Conservation (phyloP, 148 eudicot genomes). For the Mesembryanthemum crystallinum region DNA sequence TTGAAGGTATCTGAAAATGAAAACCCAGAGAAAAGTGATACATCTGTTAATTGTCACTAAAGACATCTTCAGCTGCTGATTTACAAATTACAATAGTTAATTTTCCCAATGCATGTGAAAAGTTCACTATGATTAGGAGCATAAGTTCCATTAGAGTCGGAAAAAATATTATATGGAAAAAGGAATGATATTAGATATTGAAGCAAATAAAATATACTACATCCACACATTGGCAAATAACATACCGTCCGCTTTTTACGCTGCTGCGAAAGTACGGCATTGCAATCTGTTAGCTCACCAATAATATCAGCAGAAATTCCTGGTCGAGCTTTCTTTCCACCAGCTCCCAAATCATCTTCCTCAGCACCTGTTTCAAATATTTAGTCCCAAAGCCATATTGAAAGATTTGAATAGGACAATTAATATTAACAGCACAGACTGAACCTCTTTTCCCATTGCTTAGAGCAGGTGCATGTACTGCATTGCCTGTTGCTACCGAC, state of each 20-base stretch:
- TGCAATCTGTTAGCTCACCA: slow-evolving; percentile 81
- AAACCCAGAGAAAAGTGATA: background rate
- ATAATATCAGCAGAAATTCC: slow-evolving; percentile 76
- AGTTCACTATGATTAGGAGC: background rate
- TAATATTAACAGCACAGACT: slow-evolving; percentile 2
- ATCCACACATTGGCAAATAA: background rate
- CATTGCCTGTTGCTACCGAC: slow-evolving; percentile 38
- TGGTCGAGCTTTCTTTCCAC: slow-evolving; percentile 56
- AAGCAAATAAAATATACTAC: background rate
- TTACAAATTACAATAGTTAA: too few relatives aligned
- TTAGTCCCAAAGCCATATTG: slow-evolving; percentile 11
- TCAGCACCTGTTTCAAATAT: slow-evolving; percentile 46
- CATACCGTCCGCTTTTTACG: slow-evolving; percentile 84
- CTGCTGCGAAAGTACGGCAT: slow-evolving; percentile 80
- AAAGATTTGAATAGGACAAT: background rate
- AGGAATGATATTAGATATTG: background rate
- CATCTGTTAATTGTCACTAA: background rate
- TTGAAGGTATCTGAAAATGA: slow-evolving; percentile 63
- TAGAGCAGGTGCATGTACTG: slow-evolving; percentile 48
- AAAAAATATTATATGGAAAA: too few relatives aligned
- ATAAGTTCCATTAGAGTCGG: background rate
- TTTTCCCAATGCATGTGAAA: background rate
- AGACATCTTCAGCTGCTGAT: background rate
- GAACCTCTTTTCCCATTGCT: slow-evolving; percentile 96
- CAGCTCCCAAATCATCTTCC: slow-evolving; percentile 59